phyloP scores from a whole-genome alignment of 2,329 filamentous ascomycete species.

The Knoxdaviesia capensis region DNA sequence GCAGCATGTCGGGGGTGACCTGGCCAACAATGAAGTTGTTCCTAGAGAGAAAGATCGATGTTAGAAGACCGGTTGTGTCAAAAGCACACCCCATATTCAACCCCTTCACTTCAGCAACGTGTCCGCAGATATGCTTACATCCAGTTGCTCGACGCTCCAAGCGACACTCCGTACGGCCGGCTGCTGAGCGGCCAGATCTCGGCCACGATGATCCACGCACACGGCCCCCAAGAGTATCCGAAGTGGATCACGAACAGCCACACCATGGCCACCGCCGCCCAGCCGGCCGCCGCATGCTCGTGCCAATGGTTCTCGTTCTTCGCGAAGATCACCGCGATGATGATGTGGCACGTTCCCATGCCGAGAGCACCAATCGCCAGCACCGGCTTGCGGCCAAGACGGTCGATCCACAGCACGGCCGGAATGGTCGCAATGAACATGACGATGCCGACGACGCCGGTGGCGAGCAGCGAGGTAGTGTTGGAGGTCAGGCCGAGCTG shows the following conservation, averaged over 20 bases:
- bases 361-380: constrained; percentile 44
- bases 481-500: constrained; percentile 37
- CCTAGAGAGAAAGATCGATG: constrained; percentile 6
- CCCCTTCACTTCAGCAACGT: no score
- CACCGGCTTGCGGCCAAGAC: constrained; percentile 40
- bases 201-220: constrained; percentile 53
- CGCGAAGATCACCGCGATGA: constrained; percentile 50
- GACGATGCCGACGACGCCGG: constrained; percentile 50
- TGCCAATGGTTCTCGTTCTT: constrained; percentile 38
- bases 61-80: not conserved
- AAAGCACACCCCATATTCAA: no score
- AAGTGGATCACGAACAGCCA: constrained; percentile 62
- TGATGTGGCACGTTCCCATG: constrained; percentile 51
- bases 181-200: constrained; percentile 57
- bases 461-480: constrained; percentile 39
- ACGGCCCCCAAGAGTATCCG: constrained; percentile 57
- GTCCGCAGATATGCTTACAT: constrained; percentile 19
- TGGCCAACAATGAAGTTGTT: constrained; percentile 46
- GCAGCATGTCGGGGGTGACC: constrained; percentile 48
- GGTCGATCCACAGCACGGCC: constrained; percentile 45
- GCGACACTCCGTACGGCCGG: constrained; percentile 48
- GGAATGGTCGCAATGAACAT: constrained; percentile 51
- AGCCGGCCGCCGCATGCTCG: constrained; percentile 39
- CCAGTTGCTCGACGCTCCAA: constrained; percentile 47
- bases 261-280: constrained; percentile 47